Conservation (phyloP, 2,329 filamentous ascomycete species). For the Claviceps pazoutovae region DNA sequence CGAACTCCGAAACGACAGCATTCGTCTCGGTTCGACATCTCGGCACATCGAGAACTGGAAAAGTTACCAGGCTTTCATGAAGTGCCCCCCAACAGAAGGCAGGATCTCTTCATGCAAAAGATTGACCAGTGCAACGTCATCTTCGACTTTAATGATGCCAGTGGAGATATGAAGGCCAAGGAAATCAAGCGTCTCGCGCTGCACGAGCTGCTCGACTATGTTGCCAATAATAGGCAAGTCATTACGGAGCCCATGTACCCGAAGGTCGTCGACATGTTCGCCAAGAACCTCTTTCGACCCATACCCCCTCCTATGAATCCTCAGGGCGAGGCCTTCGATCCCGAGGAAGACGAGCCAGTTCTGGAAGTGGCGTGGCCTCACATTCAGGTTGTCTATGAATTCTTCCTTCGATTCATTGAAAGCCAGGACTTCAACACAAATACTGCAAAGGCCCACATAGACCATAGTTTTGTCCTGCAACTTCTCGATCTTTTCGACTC, state of each 20-base stretch:
- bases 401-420: slow-evolving; percentile 97
- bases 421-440: slow-evolving; percentile 99
- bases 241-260: slow-evolving; percentile 99
- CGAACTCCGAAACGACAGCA: slow-evolving; percentile 93
- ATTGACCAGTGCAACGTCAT: slow-evolving; percentile 99
- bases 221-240: slow-evolving; percentile 95
- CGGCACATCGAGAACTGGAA: slow-evolving; percentile 88
- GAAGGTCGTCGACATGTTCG: slow-evolving; percentile 96
- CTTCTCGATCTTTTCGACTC: slow-evolving; percentile 97
- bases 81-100: slow-evolving; percentile 82
- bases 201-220: slow-evolving; percentile 93
- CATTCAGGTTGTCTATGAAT: slow-evolving; percentile 98
- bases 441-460: slow-evolving; percentile 96
- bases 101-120: slow-evolving; percentile 99
- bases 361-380: slow-evolving; percentile 98
- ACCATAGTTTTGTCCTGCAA: slow-evolving; percentile 93
- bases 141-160: slow-evolving; percentile 98
- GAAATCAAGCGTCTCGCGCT: slow-evolving; percentile 96
- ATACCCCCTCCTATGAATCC: slow-evolving; percentile 96
- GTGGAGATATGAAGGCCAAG: slow-evolving; percentile 98
- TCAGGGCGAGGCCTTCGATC: slow-evolving; percentile 95
- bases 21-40: slow-evolving; percentile 95
- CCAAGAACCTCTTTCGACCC: slow-evolving; percentile 93
- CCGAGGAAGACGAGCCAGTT: slow-evolving; percentile 95
- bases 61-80: slow-evolving; percentile 97